phyloP scores from a whole-genome alignment of 257 asterid species.

The Przewalskia tangutica region DNA sequence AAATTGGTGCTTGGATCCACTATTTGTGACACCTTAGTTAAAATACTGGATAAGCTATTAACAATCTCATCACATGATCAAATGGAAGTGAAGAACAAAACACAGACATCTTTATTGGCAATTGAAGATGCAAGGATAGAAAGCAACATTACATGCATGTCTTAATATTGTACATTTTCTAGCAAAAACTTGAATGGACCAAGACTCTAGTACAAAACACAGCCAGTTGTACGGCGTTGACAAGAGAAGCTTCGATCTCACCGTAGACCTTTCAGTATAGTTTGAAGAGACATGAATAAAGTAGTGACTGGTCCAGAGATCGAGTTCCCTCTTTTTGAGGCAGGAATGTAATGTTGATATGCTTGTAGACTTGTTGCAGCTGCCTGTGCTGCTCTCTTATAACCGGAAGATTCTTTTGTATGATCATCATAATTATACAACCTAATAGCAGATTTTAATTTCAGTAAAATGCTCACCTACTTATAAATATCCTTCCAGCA shows the following conservation, averaged over 20 bases:
- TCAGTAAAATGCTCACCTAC: neutral
- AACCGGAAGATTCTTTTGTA: neutral
- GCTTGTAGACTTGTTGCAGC: neutral
- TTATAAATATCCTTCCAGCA: conserved; percentile 73
- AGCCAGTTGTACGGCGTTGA: neutral
- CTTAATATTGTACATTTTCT: neutral
- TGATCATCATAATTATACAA: neutral
- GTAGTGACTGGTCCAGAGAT: neutral
- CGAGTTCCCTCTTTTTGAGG: neutral
- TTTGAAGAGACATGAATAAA: neutral
- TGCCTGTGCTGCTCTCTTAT: neutral
- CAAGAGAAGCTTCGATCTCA: neutral
- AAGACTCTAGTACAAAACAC: neutral
- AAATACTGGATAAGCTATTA: neutral
- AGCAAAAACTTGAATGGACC: neutral
- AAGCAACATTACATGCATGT: neutral
- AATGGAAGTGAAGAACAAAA: neutral
- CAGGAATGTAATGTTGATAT: neutral
- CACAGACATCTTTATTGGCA: neutral
- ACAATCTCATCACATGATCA: neutral
- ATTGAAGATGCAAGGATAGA: neutral
- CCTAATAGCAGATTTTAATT: neutral
- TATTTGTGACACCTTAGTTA: neutral
- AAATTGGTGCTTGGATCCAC: neutral
- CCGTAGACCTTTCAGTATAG: neutral